Evolutionary conservation across 164 flowering plant species (phyloP), one percentile per base, ranked within the genome.

Genomic region (Euptelea pleiosperma): DNA sequence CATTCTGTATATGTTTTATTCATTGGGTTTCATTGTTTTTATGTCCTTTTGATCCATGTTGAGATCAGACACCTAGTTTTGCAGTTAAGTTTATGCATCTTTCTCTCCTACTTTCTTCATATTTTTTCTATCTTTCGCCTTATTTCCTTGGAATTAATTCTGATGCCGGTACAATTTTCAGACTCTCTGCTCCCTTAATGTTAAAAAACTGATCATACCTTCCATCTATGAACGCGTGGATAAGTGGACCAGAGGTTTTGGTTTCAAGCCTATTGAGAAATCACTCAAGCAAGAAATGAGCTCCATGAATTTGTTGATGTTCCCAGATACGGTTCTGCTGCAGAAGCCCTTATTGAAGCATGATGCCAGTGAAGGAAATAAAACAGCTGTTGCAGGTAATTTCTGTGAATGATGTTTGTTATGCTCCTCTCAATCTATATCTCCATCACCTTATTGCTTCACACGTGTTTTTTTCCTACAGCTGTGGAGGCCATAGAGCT

Each of bases 161-260:
- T n/a, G n/a, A n/a, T n/a, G 44, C 19, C 50, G 39, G 26, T 6
- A 19, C 6, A 28, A 40, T 39, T 58, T 69, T 25, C 73, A 77
- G 97, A 84, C 72, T 42, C 89, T 90, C 14, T 47, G 74, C 59
- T 70, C 79, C 34, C 77, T 86, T 31, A 80, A 79, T 64, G 84
- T 91, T 63, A 80, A 81, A 74, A 87, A 71, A 58, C 77, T 91
- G 60, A 70, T 89, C n/a, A 87, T 89, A 52, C 98, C 98, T 57
- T 88, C 98, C n/a, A 77, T 89, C 22, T 62, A 84, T 8, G 91
- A 89, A 44, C 84, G 84, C 35, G 75, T 73, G 69, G 77, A 82
- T 62, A 81, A 92, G 30, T 91, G 98, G 98, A 91, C 83, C 15
- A 61, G 7, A 8, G 77, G 66, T 52, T 85, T 89, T 75, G 86